phyloP scores from a whole-genome alignment of 768 basidiomycete species.

The Clitopilus passeckerianus region DNA sequence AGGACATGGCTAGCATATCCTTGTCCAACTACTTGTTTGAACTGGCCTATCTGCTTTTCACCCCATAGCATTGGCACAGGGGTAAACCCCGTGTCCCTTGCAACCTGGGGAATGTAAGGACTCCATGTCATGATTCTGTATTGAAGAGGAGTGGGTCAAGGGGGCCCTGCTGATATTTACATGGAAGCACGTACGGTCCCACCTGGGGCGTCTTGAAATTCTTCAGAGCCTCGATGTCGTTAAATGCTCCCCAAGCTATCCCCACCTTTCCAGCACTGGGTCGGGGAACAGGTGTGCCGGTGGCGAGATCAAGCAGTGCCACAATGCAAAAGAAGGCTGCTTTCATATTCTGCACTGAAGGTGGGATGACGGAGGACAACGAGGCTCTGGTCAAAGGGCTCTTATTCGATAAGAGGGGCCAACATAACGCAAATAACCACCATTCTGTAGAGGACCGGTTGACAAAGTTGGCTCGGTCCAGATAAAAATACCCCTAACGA shows the following conservation, averaged over 20 bases:
- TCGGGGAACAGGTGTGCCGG: neutral
- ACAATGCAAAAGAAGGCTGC: neutral
- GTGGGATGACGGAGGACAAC: no score
- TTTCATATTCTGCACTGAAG: no score
- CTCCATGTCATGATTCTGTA: conserved; percentile 66
- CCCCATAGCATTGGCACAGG: conserved; percentile 75
- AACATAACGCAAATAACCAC: no score
- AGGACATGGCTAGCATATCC: conserved; percentile 49
- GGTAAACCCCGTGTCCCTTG: conserved; percentile 41
- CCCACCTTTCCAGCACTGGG: conserved; percentile 44
- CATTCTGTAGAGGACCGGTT: no score
- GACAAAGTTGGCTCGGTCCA: no score
- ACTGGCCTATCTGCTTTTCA: conserved; percentile 39
- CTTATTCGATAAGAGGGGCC: no score
- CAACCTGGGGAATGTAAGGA: conserved; percentile 35
- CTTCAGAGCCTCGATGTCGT: conserved; percentile 40
- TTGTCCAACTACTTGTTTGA: conserved; percentile 37
- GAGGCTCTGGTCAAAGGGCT: no score
- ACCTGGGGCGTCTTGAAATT: conserved; percentile 46
- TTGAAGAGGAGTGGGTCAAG: neutral
- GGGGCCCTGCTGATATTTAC: neutral
- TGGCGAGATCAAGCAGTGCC: neutral
- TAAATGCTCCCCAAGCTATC: conserved; percentile 61
- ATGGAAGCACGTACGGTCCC: conserved; percentile 27
- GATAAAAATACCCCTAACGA: no score